phyloP scores from a whole-genome alignment of 345 rosid genomes.

The Geranium rotundifolium region DNA sequence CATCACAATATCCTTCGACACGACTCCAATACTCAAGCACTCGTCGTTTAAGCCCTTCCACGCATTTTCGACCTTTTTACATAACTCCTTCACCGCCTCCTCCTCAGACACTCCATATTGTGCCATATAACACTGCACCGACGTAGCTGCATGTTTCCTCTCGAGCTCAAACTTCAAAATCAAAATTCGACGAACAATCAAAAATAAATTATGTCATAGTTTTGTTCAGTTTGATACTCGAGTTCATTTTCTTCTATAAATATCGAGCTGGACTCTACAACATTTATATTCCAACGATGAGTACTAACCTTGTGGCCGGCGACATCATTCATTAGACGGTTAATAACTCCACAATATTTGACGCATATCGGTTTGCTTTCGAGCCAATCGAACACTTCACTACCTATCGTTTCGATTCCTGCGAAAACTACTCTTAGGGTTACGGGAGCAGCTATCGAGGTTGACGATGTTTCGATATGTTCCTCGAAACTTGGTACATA shows the following conservation, averaged over 20 bases:
- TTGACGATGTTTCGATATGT: background rate
- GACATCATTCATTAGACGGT: conserved; percentile 1
- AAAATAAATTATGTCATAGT: too few relatives aligned
- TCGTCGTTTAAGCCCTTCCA: conserved; percentile 7
- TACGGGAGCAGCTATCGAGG: background rate
- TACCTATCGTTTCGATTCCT: background rate
- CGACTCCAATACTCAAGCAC: too few relatives aligned
- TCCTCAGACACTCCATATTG: background rate
- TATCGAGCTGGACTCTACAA: too few relatives aligned
- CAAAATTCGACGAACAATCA: too few relatives aligned
- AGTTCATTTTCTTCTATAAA: too few relatives aligned
- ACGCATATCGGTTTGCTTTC: background rate
- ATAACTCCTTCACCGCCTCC: conserved; percentile 1
- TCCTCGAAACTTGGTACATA: background rate
- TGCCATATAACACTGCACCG: conserved; percentile 1
- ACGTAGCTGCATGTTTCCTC: background rate
- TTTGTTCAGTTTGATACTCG: too few relatives aligned
- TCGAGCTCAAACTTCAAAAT: background rate
- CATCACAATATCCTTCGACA: background rate
- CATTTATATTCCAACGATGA: too few relatives aligned
- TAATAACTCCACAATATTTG: background rate
- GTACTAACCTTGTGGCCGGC: background rate
- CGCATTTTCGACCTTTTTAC: background rate
- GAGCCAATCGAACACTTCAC: conserved; percentile 5
- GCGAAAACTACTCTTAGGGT: background rate